phyloP scores from a whole-genome alignment of 352 stramenopile species.

The Saprolegnia diclina region DNA sequence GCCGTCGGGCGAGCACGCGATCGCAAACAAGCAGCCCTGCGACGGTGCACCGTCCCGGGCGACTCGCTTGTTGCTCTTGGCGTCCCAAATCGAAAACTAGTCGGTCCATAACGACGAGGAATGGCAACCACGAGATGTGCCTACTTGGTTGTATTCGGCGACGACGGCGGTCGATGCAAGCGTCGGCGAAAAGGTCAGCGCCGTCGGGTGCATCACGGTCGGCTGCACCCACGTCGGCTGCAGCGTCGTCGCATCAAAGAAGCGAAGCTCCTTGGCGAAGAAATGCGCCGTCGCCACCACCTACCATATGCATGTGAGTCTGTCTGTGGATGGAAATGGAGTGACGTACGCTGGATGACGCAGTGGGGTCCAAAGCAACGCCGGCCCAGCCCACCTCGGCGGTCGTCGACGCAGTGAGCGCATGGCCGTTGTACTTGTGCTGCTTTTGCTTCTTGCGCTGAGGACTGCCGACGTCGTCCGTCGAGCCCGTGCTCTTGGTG shows the following conservation, averaged over 20 bases:
- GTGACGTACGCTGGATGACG: background rate
- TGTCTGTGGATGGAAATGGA: no score
- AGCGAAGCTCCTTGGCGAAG: constrained; percentile 20
- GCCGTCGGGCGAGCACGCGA: constrained; percentile 27
- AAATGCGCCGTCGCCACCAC: constrained; percentile 9
- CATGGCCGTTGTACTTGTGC: background rate
- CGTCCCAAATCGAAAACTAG: constrained; percentile 28
- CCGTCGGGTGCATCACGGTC: constrained; percentile 8
- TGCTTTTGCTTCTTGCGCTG: constrained; percentile 23
- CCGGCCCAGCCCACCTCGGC: constrained; percentile 20
- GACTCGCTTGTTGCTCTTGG: constrained; percentile 22
- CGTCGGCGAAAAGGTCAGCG: constrained; percentile 18
- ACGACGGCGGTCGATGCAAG: constrained; percentile 19
- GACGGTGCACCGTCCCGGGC: constrained; percentile 19
- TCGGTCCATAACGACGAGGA: background rate
- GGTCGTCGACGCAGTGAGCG: background rate
- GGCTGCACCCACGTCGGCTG: constrained; percentile 12
- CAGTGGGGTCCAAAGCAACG: constrained; percentile 17
- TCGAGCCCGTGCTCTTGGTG: constrained; percentile 3
- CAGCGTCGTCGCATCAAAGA: constrained; percentile 18
- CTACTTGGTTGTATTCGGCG: constrained; percentile 28
- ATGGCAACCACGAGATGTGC: background rate
- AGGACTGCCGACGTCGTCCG: background rate
- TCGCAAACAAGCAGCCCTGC: constrained; percentile 19
- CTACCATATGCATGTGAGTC: background rate